Base-by-base conservation (phyloP, 352 stramenopile species). In the Chrysophaeum taylorii region DNA sequence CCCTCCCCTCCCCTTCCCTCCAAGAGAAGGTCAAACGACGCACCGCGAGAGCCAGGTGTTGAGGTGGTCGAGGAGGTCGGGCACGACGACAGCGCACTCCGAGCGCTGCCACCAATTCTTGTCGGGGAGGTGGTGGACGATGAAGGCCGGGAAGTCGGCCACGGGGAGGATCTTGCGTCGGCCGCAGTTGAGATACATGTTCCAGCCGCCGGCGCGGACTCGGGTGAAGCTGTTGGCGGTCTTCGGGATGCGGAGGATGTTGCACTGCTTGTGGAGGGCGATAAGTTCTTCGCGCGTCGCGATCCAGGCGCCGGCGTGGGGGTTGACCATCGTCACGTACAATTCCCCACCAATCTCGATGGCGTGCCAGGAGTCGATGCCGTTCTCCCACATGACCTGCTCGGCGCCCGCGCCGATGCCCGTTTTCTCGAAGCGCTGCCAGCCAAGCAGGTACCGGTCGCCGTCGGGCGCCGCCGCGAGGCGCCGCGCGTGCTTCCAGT, bases 341-440 rank as follows among this genome's bases (percentile, higher is more conserved):
- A 66, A 23, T 36, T 35, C 14, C 9, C 33, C 57, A 7, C 57
- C 57, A n/a, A 66, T 36, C 15, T 45, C 33, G 33, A 66, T 36
- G 33, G 33, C 57, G 57, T 66, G 57, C 7, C 27, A 66, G 4
- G 7, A 21, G 36, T 66, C 57, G 9, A 66, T 36, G 36, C 15
- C 35, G 35, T 66, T 66, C 57, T 66, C 57, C 57, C 57, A 66
- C 57, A 45, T 66, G 33, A 66, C 57, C 33, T 66, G 57, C 36
- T 66, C 33, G 16, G 57, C 57, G 2, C 57, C 57, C 39, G 39
- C 39, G 39, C 57, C 57, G 36, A 66, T 66, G 57, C 57, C 57
- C 1, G 15, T 66, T 25, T 31, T 66, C 57, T 66, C 57, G 33
- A 66, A 45, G 33, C 57, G 57, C 57, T 66, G 57, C 57, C 57